Base-by-base conservation (phyloP, 2,329 filamentous ascomycete genomes). In the Neofusicoccum kwambonambiense region DNA sequence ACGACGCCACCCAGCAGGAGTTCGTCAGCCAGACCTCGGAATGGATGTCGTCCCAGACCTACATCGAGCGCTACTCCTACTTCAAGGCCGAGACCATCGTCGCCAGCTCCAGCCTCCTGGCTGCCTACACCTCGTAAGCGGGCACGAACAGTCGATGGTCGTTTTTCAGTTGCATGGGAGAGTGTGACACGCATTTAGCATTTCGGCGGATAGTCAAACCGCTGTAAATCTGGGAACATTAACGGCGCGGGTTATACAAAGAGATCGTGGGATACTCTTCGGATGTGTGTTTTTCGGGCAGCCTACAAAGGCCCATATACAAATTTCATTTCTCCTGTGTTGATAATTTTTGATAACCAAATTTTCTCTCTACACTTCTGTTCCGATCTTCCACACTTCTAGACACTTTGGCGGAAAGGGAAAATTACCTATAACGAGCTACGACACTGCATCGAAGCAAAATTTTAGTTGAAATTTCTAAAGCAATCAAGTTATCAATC, bases 11-110 rank as follows among this genome's bases (percentile, higher is more conserved):
- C 67, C 74, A 75, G 51, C 62, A 74, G 67, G 67, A 67, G 41
- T 88, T 88, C 80, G 76, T 90, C 65, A 64, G 75, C 66, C 73
- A 77, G 5, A 79, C 85, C 69, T 80, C 82, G 70, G 75, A 76
- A 2, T 82, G 76, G 74, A 76, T 83, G 69, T 57, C 54, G 52
- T 34, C 45, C 13, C 81, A 82, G 67, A 64, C 68, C 47, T 74
- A 70, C 44, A 73, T 83, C 19, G 76, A 77, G 64, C 72, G 79
- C 8, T 82, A 82, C 67, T 69, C 72, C 22, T 76, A 75, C 69
- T 76, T 73, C 69, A 76, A 75, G 74, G 57, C 57, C 9, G 64
- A 65, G 56, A 65, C 54, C 22, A 58, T 65, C 39, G 63, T 61
- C 22, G 50, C 45, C 44, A 65, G 54, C 54, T 22, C 52, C 12